These are phyloP conservation scores for Ensete ventricosum DNA, from an alignment of 176 grass and related monocot genomes.

Conservation along the genomic window DNA sequence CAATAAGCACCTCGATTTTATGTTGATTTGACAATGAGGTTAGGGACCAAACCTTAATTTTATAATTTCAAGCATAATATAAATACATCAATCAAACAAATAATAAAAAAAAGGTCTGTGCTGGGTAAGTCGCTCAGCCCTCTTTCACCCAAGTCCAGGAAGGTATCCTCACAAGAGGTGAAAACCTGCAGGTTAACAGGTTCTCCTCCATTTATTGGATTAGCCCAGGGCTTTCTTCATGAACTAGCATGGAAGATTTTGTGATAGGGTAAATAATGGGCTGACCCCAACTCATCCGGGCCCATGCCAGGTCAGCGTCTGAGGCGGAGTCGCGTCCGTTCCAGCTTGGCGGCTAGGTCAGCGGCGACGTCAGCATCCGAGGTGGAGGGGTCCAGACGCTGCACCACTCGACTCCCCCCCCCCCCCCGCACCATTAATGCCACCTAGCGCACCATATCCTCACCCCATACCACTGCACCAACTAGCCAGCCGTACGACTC, in stretches of 20 bases:
- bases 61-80: not conserved
- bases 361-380: too few relatives aligned
- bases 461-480: too few relatives aligned
- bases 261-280: too few relatives aligned
- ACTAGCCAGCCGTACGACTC: too few relatives aligned
- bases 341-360: too few relatives aligned
- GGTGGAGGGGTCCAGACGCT: too few relatives aligned
- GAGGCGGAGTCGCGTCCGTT: too few relatives aligned
- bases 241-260: not conserved
- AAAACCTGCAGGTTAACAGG: not conserved
- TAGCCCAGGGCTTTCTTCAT: not conserved
- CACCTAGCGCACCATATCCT: too few relatives aligned
- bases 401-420: too few relatives aligned
- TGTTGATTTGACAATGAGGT: not conserved
- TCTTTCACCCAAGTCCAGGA: not conserved
- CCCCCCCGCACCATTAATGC: too few relatives aligned
- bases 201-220: not conserved
- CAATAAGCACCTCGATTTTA: not conserved
- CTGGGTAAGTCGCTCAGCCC: not conserved
- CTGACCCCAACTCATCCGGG: too few relatives aligned
- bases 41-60: not conserved
- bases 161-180: not conserved
- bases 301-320: too few relatives aligned
- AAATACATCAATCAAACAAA: constrained; percentile 2
- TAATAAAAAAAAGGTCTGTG: not conserved